A percentile compares a stretch with the other conserved stretches of the same genome.
phyloP scores from a whole-genome alignment of 495 filamentous ascomycete species.

The Parathielavia hyrcaniae region DNA sequence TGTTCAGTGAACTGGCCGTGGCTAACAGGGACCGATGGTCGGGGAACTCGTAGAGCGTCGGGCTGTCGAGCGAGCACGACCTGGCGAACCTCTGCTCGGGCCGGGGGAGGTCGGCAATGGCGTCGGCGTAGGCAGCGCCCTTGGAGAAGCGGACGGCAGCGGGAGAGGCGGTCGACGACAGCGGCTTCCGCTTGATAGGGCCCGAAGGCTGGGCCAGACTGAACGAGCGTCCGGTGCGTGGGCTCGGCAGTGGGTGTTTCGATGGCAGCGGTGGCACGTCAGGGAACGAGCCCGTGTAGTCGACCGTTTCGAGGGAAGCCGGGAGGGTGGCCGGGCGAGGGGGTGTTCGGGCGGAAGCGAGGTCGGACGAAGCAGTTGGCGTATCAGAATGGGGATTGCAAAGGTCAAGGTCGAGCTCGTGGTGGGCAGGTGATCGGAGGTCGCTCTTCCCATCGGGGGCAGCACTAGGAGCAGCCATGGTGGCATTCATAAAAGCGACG shows the following conservation, averaged over 20 bases:
- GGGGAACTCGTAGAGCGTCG: constrained; percentile 52
- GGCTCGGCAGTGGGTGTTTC: constrained; percentile 26
- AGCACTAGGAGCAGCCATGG: constrained; percentile 23
- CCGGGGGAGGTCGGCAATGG: constrained; percentile 30
- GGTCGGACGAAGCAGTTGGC: constrained; percentile 28
- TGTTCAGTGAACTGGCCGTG: constrained; percentile 17
- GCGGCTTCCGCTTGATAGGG: constrained; percentile 49
- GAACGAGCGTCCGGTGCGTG: constrained; percentile 28
- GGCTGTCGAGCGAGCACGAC: constrained; percentile 49
- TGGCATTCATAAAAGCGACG: constrained; percentile 21
- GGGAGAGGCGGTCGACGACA: constrained; percentile 48
- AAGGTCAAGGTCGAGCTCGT: neutral
- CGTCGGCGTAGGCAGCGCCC: constrained; percentile 39
- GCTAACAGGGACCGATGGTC: constrained; percentile 21
- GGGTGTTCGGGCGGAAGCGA: constrained; percentile 13
- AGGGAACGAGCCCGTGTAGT: constrained; percentile 27
- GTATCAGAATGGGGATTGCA: constrained; percentile 23
- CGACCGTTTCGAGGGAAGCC: constrained; percentile 22
- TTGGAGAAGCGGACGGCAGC: constrained; percentile 44
- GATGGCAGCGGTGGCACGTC: constrained; percentile 19
- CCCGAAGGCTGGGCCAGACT: constrained; percentile 29
- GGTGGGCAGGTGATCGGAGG: neutral
- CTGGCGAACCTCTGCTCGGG: constrained; percentile 47
- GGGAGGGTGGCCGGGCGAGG: constrained; percentile 22
- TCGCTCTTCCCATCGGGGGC: constrained; percentile 7